A percentile compares a stretch with the other conserved stretches of the same genome.
These are phyloP conservation scores for Aspergillus jensenii DNA, from an alignment of 2,329 filamentous ascomycete genomes.

Conservation along the genomic window DNA sequence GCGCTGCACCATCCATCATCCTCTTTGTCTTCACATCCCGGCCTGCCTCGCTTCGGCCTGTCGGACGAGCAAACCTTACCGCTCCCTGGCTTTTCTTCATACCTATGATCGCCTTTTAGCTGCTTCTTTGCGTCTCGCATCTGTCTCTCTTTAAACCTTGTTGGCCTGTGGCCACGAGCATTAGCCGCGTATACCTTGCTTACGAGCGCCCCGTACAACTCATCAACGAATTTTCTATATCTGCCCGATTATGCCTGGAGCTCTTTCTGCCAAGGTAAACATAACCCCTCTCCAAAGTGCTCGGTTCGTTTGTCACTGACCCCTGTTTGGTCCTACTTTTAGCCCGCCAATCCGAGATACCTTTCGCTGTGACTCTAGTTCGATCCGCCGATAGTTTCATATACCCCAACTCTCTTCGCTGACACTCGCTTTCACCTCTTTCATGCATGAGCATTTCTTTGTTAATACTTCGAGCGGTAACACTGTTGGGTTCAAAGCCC, in stretches of 20 bases:
- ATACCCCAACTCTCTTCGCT: conserved; percentile 2
- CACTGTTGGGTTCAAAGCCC: background rate
- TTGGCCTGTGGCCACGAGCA: background rate
- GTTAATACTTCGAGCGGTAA: background rate
- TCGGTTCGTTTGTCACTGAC: conserved; percentile 7
- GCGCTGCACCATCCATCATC: background rate
- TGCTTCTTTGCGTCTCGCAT: background rate
- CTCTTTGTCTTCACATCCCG: conserved; percentile 9
- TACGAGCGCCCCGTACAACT: background rate
- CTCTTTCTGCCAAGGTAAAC: conserved; percentile 8
- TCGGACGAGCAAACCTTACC: background rate
- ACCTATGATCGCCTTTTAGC: background rate
- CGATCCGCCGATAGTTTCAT: conserved; percentile 1
- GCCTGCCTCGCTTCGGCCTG: conserved; percentile 2
- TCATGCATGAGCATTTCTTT: conserved; percentile 1
- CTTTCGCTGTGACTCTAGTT: background rate
- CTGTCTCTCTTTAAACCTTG: conserved; percentile 9
- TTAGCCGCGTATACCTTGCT: background rate
- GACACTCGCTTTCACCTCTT: conserved; percentile 7
- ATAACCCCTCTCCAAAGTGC: conserved; percentile 4
- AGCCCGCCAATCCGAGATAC: conserved; percentile 12
- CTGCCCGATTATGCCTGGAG: conserved; percentile 6
- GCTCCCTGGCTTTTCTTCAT: background rate
- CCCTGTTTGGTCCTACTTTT: conserved; percentile 12
- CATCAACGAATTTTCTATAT: conserved; percentile 1